phyloP scores from a whole-genome alignment of 208 protist genomes.

The Leishmania guyanensis region DNA sequence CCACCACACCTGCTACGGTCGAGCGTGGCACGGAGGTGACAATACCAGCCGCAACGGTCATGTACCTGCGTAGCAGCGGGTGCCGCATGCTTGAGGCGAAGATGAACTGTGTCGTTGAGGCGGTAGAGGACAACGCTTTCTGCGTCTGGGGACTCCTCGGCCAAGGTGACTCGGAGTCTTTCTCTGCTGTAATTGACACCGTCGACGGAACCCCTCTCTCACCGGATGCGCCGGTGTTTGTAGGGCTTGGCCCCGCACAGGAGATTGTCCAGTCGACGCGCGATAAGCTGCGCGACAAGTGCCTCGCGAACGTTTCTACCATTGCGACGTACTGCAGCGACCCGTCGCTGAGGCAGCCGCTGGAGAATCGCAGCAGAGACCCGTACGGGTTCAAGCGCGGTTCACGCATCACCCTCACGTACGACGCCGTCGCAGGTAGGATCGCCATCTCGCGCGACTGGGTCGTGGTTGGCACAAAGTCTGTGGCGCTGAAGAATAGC shows the following conservation, averaged over 20 bases:
- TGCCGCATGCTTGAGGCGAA: constrained; percentile 70
- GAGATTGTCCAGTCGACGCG: constrained; percentile 69
- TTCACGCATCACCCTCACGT: constrained; percentile 73
- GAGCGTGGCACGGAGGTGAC: constrained; percentile 71
- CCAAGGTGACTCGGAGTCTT: constrained; percentile 31
- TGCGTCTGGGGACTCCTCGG: constrained; percentile 84
- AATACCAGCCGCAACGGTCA: constrained; percentile 53
- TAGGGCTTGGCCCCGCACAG: constrained; percentile 66
- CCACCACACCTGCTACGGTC: constrained; percentile 44
- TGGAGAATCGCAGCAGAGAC: constrained; percentile 55
- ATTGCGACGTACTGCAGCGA: constrained; percentile 73
- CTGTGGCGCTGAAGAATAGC: constrained; percentile 40
- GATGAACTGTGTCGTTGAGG: constrained; percentile 78
- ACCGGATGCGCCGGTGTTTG: constrained; percentile 62
- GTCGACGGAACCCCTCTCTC: constrained; percentile 57
- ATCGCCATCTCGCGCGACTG: constrained; percentile 77
- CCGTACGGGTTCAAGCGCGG: constrained; percentile 77
- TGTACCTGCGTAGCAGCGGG: constrained; percentile 84
- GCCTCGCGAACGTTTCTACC: constrained; percentile 37
- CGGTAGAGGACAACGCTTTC: constrained; percentile 68
- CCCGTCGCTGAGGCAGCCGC: constrained; percentile 56
- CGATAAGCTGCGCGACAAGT: constrained; percentile 69
- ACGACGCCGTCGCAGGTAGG: constrained; percentile 44
- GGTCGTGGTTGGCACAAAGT: constrained; percentile 62
- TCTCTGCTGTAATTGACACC: constrained; percentile 77